Conservation (phyloP, 106 monocot species). For the Dactylorhiza incarnata region DNA sequence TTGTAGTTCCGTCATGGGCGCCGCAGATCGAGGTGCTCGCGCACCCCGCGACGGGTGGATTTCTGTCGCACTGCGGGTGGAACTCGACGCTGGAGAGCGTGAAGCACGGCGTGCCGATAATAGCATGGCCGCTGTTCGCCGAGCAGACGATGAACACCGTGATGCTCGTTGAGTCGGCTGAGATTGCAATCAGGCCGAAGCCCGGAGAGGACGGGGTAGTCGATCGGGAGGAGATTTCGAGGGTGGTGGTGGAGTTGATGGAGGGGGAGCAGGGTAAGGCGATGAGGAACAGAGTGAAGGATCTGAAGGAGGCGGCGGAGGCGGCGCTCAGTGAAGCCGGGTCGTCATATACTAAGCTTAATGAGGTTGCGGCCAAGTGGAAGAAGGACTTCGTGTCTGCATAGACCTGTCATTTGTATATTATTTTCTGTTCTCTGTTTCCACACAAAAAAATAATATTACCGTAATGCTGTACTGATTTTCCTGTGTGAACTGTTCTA, state of each 20-base stretch:
- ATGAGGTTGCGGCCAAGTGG: constrained; percentile 9
- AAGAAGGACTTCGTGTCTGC: neutral
- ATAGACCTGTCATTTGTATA: too few species aligned
- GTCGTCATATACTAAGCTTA: constrained; percentile 12
- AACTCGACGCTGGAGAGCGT: constrained; percentile 53
- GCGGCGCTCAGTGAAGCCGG: constrained; percentile 17
- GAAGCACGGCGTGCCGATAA: constrained; percentile 32
- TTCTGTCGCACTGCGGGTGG: constrained; percentile 54
- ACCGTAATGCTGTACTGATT: too few species aligned
- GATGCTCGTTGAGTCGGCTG: constrained; percentile 19
- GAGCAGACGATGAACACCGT: constrained; percentile 43
- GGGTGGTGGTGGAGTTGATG: constrained; percentile 30
- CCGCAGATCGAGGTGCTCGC: constrained; percentile 23
- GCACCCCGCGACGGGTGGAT: constrained; percentile 16
- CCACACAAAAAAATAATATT: too few species aligned
- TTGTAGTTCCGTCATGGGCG: constrained; percentile 22
- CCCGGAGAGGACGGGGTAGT: constrained; percentile 11
- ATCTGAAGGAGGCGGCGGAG: constrained; percentile 12
- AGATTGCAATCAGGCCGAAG: constrained; percentile 16
- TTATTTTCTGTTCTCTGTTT: too few species aligned
- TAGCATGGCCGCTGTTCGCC: constrained; percentile 45
- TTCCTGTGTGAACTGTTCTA: too few species aligned
- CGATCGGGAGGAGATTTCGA: constrained; percentile 17
- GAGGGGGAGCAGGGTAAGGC: constrained; percentile 28
- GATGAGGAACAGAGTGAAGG: constrained; percentile 13